A percentile compares a stretch with the other conserved stretches of the same genome.
phyloP scores from a whole-genome alignment of 768 basidiomycete genomes.

The Kwoniella mangroviensis region DNA sequence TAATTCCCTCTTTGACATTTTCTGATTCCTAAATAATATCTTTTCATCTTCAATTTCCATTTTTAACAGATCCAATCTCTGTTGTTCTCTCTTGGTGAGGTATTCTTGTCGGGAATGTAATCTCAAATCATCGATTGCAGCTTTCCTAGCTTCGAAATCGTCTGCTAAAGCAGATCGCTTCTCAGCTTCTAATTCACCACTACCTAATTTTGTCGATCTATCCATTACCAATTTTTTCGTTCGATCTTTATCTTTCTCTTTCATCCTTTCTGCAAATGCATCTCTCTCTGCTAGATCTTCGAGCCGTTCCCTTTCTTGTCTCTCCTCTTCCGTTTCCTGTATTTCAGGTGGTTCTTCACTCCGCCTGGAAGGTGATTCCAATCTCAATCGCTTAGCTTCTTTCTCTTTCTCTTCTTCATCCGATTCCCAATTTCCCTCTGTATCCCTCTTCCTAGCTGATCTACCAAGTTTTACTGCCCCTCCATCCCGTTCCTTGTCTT shows the following conservation, averaged over 20 bases:
- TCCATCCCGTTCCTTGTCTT: constrained; percentile 46
- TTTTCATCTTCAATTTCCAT: constrained; percentile 95
- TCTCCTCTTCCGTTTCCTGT: constrained; percentile 72
- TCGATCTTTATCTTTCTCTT: constrained; percentile 76
- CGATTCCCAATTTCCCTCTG: constrained; percentile 78
- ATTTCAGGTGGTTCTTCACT: constrained; percentile 52
- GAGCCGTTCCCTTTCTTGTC: constrained; percentile 72
- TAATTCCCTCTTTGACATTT: constrained; percentile 79
- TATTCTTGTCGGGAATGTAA: constrained; percentile 93
- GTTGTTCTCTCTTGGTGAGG: constrained; percentile 91
- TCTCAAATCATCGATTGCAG: constrained; percentile 74
- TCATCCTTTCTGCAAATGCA: constrained; percentile 87
- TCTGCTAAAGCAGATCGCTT: constrained; percentile 80
- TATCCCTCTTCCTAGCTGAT: constrained; percentile 72
- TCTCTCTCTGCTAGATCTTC: constrained; percentile 86
- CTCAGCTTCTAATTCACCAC: constrained; percentile 78
- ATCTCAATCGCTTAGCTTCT: constrained; percentile 46
- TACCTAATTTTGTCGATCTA: constrained; percentile 72
- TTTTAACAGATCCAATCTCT: constrained; percentile 89
- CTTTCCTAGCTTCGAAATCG: constrained; percentile 63
- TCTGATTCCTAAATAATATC: constrained; percentile 86
- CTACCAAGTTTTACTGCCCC: constrained; percentile 37
- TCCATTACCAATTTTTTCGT: constrained; percentile 93
- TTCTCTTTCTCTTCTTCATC: constrained; percentile 39
- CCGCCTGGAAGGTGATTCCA: constrained; percentile 35